Conservation (phyloP, 805 yeast genomes). For the Candida stauntonica region DNA sequence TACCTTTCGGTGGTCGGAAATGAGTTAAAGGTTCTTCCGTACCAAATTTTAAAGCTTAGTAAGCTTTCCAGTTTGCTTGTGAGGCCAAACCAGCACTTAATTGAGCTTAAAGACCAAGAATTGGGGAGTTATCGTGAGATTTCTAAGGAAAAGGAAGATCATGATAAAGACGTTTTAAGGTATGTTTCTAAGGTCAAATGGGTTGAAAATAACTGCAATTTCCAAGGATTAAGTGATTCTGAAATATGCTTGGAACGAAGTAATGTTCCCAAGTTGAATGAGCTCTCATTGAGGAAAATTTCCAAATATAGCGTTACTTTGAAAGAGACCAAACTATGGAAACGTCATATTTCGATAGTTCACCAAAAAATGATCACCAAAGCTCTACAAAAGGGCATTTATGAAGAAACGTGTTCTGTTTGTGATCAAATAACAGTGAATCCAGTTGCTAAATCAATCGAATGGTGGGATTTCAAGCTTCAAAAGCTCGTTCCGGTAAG, state of each 20-base stretch:
- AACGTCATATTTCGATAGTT: constrained; percentile 39
- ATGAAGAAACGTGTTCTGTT: constrained; percentile 48
- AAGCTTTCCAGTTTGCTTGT: constrained; percentile 43
- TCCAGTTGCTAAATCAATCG: constrained; percentile 53
- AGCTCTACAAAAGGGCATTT: constrained; percentile 49
- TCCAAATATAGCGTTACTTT: constrained; percentile 50
- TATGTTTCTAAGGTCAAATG: constrained; percentile 26
- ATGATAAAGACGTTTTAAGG: constrained; percentile 19
- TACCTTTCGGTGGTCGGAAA: constrained; percentile 51
- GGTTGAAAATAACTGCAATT: too few relatives aligned
- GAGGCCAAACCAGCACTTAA: constrained; percentile 46
- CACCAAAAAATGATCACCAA: constrained; percentile 43
- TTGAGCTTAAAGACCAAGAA: constrained; percentile 22
- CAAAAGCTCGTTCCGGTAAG: constrained; percentile 48
- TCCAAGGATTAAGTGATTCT: too few relatives aligned
- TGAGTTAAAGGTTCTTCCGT: constrained; percentile 47
- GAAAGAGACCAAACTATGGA: constrained; percentile 54
- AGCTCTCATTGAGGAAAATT: constrained; percentile 43
- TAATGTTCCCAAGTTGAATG: constrained; percentile 42
- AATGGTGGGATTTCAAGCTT: constrained; percentile 63
- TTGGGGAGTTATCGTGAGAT: constrained; percentile 19
- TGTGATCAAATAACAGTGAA: constrained; percentile 48
- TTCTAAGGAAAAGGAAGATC: constrained; percentile 18
- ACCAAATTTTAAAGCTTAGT: constrained; percentile 44
- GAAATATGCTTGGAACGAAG: constrained; percentile 21